Evolutionary conservation across 192 early-diverging fungal species (phyloP).

Genomic region (Coemansia sp.): DNA sequence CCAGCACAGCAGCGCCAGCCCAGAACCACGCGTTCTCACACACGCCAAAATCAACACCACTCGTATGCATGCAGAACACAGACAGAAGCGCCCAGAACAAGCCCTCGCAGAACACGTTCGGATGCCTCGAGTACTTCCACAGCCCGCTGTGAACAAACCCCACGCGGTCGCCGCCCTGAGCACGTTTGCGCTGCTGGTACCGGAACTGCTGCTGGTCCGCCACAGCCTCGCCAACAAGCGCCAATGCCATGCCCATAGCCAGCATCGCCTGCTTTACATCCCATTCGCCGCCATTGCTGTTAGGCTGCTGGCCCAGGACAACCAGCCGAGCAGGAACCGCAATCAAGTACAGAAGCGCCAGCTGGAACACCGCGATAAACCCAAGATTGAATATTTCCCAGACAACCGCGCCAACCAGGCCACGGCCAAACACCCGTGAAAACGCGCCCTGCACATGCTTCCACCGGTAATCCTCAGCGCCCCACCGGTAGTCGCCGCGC

Average conservation of each 20-base stretch:
- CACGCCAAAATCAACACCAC: constrained; percentile 13
- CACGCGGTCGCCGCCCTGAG: constrained; percentile 42
- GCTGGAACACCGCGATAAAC: constrained; percentile 77
- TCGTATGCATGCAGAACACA: constrained; percentile 1
- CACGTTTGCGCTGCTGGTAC: constrained; percentile 61
- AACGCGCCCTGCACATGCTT: constrained; percentile 38
- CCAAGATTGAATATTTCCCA: constrained; percentile 69
- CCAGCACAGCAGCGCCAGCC: constrained; percentile 53
- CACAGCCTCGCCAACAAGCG: constrained; percentile 62
- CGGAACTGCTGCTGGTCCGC: constrained; percentile 84
- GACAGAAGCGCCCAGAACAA: constrained; percentile 59
- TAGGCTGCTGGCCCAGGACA: neutral
- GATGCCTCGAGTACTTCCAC: constrained; percentile 75
- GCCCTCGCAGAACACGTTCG: constrained; percentile 84
- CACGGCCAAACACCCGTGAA: constrained; percentile 7
- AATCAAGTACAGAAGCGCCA: constrained; percentile 60
- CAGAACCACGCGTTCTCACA: constrained; percentile 37
- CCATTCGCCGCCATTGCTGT: constrained; percentile 1
- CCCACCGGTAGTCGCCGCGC: constrained; percentile 70
- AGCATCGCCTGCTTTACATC: constrained; percentile 49
- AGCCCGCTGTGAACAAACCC: constrained; percentile 74
- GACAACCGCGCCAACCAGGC: constrained; percentile 23
- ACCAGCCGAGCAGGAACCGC: constrained; percentile 18
- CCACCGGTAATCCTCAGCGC: constrained; percentile 81
- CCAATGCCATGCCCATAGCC: constrained; percentile 38